Evolutionary conservation across 257 asterid genomes (phyloP), one percentile per base, ranked within the genome.

Genomic region (Fraxinus cuspidata): DNA sequence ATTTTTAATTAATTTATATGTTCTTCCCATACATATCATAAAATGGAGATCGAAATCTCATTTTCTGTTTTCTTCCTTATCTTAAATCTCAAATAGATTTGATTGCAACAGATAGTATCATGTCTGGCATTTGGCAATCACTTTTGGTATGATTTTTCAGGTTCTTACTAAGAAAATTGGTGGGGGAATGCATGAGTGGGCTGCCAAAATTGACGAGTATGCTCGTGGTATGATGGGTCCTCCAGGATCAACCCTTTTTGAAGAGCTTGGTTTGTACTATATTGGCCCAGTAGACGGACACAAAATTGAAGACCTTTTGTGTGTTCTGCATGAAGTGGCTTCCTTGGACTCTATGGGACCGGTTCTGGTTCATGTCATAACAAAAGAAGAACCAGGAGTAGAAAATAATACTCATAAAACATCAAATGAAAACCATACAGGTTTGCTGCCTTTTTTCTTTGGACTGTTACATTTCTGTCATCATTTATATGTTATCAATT

Each of bases 161-260:
- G 90, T 66, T 74, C 88, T 92, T 65, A 91, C 97, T 40, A 94
- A 92, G 86, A 89, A 81, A 85, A 47, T 92, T 21, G 98, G 98
- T 29, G 76, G 87, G 72, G 96, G 97, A 40, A 92, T 92, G 97
- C 86, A 94, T 47, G 97, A 94, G 80, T 94, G 97, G 98, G 97
- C 97, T 23, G 98, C 98, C 83, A 94, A 94, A 85, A 71, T 94
- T 75, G 98, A 94, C 12, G 97, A 94, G 87, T 94, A 92, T 85
- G 97, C 89, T 31, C 94, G 98, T 81, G 98, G 98, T 74, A 87
- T 94, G 90, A 76, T 94, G 78, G 98, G 97, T n/a, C 98, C 98
- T 4, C 79, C 90, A 12, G 98, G 98, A 51, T 92, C 98, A 47
- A 94, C 98, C 81, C 96, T 94, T 65, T 92, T 92, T 60, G 98